Conservation (phyloP, 1,284 basidiomycete genomes). For the Microbotryum intermedium region DNA sequence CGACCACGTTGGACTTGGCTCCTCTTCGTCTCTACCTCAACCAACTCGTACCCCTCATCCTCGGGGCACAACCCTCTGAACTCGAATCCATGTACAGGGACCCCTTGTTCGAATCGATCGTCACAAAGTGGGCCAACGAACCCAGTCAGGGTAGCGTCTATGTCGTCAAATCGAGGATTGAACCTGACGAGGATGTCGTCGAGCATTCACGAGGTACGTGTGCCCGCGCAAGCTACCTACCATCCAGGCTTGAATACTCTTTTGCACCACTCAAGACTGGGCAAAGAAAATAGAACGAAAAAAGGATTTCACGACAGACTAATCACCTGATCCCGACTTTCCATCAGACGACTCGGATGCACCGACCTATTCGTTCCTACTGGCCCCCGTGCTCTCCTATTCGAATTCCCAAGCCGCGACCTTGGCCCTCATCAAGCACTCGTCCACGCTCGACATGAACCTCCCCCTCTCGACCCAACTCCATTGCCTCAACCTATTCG, state of each 20-base stretch:
- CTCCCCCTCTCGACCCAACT: slow-evolving; percentile 74
- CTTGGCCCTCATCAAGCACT: slow-evolving; percentile 88
- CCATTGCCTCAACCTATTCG: slow-evolving; percentile 86
- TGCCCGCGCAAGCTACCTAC: neutral
- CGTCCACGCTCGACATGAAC: slow-evolving; percentile 67
- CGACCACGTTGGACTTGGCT: slow-evolving; percentile 34
- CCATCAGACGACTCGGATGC: neutral
- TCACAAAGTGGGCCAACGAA: slow-evolving; percentile 62
- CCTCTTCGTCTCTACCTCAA: slow-evolving; percentile 50
- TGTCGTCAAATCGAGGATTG: slow-evolving; percentile 64
- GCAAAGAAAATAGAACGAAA: no score
- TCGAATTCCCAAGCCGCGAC: slow-evolving; percentile 72
- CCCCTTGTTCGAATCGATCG: slow-evolving; percentile 54
- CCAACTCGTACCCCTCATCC: slow-evolving; percentile 61
- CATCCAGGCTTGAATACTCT: neutral
- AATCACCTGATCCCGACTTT: neutral
- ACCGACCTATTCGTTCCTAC: slow-evolving; percentile 48
- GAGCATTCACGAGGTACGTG: slow-evolving; percentile 41
- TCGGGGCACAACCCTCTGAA: slow-evolving; percentile 56
- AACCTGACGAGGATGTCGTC: slow-evolving; percentile 46
- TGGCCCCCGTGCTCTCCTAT: slow-evolving; percentile 68
- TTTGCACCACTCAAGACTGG: no score
- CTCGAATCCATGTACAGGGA: slow-evolving; percentile 61
- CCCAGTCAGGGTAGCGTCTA: slow-evolving; percentile 53
- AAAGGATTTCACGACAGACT: no score